These are phyloP conservation scores for Voacanga thouarsii DNA, from an alignment of 257 asterid genomes.

Conservation along the genomic window DNA sequence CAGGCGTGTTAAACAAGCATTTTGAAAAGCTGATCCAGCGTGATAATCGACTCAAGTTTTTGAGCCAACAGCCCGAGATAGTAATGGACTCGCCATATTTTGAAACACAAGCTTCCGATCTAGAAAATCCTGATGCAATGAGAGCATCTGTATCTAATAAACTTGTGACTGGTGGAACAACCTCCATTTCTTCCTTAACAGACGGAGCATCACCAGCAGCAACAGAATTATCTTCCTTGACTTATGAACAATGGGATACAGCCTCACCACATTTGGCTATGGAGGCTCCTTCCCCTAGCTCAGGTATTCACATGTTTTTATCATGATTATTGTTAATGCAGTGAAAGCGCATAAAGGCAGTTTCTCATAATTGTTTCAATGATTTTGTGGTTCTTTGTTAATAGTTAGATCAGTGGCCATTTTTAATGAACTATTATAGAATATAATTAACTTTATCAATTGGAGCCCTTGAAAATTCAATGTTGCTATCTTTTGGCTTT, in stretches of 20 bases:
- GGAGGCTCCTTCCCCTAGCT: conserved; percentile 59
- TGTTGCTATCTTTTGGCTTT: background rate
- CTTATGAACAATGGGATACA: conserved; percentile 31
- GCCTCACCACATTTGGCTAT: conserved; percentile 30
- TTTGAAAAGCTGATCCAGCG: conserved; percentile 78
- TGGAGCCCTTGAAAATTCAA: background rate
- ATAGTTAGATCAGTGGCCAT: background rate
- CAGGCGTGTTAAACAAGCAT: conserved; percentile 67
- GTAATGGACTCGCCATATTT: conserved; percentile 53
- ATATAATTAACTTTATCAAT: background rate
- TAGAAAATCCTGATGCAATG: conserved; percentile 46
- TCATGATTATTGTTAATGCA: background rate
- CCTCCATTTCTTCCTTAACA: conserved; percentile 39
- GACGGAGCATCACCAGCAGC: conserved; percentile 44
- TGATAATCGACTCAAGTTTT: conserved; percentile 51
- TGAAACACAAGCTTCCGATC: conserved; percentile 38
- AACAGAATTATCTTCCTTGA: conserved; percentile 40
- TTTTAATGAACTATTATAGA: background rate
- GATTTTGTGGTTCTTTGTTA: background rate
- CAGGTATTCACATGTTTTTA: conserved; percentile 43
- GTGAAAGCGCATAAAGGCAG: background rate
- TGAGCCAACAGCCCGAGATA: conserved; percentile 64
- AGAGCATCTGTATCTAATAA: conserved; percentile 29
- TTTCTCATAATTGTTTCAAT: background rate
- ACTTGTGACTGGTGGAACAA: conserved; percentile 30